Percentiles rank a stretch among this genome's conserved stretches.
Conservation (phyloP, 1,284 basidiomycete genomes). For the Ustilago esculenta region DNA sequence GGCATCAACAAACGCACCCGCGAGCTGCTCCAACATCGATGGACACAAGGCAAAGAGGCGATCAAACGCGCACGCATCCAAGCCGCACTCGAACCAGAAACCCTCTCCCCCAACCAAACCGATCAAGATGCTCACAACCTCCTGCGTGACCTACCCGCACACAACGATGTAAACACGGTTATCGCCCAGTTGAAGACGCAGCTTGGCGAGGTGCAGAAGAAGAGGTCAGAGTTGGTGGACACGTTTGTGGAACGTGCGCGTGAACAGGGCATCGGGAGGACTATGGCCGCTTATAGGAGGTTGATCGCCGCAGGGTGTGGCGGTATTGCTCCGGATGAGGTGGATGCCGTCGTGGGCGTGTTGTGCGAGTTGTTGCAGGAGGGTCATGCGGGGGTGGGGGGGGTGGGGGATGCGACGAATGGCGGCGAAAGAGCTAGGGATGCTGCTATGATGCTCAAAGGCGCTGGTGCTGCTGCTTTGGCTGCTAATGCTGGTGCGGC, state of each 20-base stretch:
- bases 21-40: conserved; percentile 49
- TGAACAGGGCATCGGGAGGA: conserved; percentile 61
- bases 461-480: conserved; percentile 45
- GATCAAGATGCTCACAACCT: conserved; percentile 13
- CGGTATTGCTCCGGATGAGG: conserved; percentile 61
- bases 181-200: conserved; percentile 45
- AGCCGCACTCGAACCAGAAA: conserved; percentile 33
- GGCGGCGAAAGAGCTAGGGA: conserved; percentile 40
- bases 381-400: conserved; percentile 19
- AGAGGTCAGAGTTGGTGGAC: conserved; percentile 40
- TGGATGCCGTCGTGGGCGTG: conserved; percentile 63
- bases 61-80: conserved; percentile 51
- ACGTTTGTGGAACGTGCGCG: conserved; percentile 46
- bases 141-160: conserved; percentile 23
- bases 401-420: conserved; percentile 9
- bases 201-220: conserved; percentile 39
- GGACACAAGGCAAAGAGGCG: conserved; percentile 47
- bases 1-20: conserved; percentile 84
- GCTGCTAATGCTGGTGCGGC: conserved; percentile 31
- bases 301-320: conserved; percentile 65
- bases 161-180: conserved; percentile 31
- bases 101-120: conserved; percentile 25
- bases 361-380: conserved; percentile 64
- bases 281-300: conserved; percentile 64
- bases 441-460: conserved; percentile 46